A percentile compares a stretch with the other conserved stretches of the same genome.
Conservation (phyloP, 179 eudicot species). For the Spinacia oleracea region DNA sequence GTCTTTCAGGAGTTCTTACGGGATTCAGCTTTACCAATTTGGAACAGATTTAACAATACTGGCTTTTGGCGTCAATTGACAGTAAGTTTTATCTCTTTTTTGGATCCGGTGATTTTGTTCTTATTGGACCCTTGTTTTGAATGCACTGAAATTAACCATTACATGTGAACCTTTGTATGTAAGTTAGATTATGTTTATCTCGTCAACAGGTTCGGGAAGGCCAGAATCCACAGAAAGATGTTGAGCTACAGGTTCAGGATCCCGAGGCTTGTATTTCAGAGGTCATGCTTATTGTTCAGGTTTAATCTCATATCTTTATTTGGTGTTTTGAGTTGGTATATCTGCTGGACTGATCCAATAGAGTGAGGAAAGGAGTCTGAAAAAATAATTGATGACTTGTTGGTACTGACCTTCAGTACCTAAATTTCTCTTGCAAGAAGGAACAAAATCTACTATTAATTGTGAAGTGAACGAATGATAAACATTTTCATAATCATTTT, state of each 20-base stretch:
- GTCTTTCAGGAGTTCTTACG: conserved; percentile 82
- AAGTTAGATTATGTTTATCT: conserved; percentile 1
- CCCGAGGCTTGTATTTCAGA: conserved; percentile 51
- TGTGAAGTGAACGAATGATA: not conserved
- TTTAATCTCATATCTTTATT: conserved; percentile 17
- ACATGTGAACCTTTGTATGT: conserved; percentile 6
- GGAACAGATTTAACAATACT: conserved; percentile 85
- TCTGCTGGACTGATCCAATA: not conserved
- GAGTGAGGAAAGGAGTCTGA: not conserved
- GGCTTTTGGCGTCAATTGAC: conserved; percentile 99
- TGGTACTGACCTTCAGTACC: not conserved
- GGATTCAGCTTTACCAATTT: conserved; percentile 67
- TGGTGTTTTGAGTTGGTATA: conserved; percentile 6
- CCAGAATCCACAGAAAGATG: conserved; percentile 34
- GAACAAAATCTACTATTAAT: not conserved
- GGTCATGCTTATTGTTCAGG: conserved; percentile 92
- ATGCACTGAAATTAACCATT: conserved; percentile 9
- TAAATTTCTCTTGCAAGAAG: not conserved
- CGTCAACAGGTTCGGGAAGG: conserved; percentile 83
- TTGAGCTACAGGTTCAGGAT: conserved; percentile 29
- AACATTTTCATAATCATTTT: not conserved
- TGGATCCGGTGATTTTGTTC: conserved; percentile 15
- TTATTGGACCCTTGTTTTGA: not conserved
- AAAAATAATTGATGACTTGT: not conserved
- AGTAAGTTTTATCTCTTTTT: conserved; percentile 42